Conservation (phyloP, 2,329 filamentous ascomycete species). For the Cladosporium sp. region DNA sequence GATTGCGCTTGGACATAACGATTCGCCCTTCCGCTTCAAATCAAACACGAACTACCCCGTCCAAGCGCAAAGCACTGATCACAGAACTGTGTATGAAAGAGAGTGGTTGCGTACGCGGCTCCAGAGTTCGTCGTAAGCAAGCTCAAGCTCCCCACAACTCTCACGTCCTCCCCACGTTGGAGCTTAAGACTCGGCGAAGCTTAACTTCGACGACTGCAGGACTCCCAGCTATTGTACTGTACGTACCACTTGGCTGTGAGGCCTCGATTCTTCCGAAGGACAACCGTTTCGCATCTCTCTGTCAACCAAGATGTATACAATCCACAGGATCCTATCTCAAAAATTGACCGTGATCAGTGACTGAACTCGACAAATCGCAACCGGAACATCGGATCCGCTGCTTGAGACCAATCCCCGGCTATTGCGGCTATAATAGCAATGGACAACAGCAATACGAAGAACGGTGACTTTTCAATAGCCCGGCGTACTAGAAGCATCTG, state of each 20-base stretch:
- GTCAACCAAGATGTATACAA: not conserved
- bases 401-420: not conserved
- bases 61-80: not conserved
- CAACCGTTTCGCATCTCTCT: not conserved
- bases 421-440: not conserved
- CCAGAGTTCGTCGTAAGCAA: not conserved
- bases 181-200: constrained; percentile 2
- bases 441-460: not conserved
- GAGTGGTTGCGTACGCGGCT: not conserved
- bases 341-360: not conserved
- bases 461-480: not conserved
- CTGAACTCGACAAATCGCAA: not conserved
- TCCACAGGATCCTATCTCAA: not conserved
- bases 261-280: not conserved
- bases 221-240: not conserved
- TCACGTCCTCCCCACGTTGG: not conserved
- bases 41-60: not conserved
- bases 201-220: not conserved
- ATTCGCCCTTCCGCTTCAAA: not conserved
- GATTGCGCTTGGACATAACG: not conserved
- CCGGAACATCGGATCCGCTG: not conserved
- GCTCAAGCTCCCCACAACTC: not conserved
- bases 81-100: not conserved
- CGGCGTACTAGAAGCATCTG: not conserved
- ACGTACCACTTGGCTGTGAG: not conserved